Percentiles rank a stretch among this genome's conserved stretches.
These are phyloP conservation scores for Wickerhamomyces chambardii DNA, from an alignment of 805 yeast genomes.

Conservation along the genomic window DNA sequence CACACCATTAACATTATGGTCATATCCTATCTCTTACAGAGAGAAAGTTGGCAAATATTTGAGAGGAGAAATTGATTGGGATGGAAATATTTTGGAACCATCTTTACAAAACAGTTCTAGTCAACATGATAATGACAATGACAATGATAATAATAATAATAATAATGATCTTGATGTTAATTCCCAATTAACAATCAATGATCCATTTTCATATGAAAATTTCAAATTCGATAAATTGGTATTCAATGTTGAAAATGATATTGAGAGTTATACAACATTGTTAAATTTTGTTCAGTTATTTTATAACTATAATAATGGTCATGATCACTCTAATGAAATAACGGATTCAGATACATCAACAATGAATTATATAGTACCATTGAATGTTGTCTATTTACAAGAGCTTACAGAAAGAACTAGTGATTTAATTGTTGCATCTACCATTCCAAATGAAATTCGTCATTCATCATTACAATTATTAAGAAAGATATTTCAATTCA, in stretches of 20 bases:
- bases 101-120: neutral
- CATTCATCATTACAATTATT: conserved; percentile 23
- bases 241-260: conserved; percentile 13
- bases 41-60: conserved; percentile 30
- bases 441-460: conserved; percentile 17
- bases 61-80: conserved; percentile 20
- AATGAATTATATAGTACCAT: conserved; percentile 12
- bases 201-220: conserved; percentile 2
- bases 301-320: conserved; percentile 8
- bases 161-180: no score
- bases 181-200: conserved; percentile 3
- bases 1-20: conserved; percentile 57
- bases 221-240: conserved; percentile 10
- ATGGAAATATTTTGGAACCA: conserved; percentile 16
- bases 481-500: conserved; percentile 24
- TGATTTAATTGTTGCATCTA: conserved; percentile 59
- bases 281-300: conserved; percentile 15
- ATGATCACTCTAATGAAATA: no score
- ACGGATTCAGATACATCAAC: no score
- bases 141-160: no score
- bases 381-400: conserved; percentile 47
- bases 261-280: conserved; percentile 13
- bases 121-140: neutral
- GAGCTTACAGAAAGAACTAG: conserved; percentile 61
- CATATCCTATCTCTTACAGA: conserved; percentile 57